Base-by-base conservation (phyloP, 2,329 filamentous ascomycete genomes). In the Exophiala sideris region DNA sequence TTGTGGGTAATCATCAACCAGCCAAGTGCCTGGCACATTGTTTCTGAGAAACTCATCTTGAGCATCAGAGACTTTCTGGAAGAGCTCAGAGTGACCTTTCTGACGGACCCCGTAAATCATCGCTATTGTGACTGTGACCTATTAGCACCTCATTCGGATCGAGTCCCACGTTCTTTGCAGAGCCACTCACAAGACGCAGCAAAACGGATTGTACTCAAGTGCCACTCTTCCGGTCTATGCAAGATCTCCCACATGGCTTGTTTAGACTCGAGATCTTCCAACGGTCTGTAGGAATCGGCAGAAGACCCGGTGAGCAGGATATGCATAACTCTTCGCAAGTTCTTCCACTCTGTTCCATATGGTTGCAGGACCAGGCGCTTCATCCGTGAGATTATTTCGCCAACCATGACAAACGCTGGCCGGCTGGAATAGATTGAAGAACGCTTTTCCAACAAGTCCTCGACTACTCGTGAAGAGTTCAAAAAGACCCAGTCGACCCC, bases 301-400 rank as follows among this genome's bases (percentile, higher is more conserved):
- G 42, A 42, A 68, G 36, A 70, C 3, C 73, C 71, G 16, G 52
- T 61, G 39, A 62, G 55, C 10, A 62, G 24, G 14, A 48, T 51
- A 34, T 62, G 59, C 14, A 62, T 58, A n/a, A 62, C 42, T 18
- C 55, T 57, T 16, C 58, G 59, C 9, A 53, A 33, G 5, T 41
- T 34, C 6, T 56, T 29, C 58, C 58, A 59, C 14, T 39, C 32
- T 16, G 52, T 41, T 11, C 47, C 51, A 38, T 60, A 60, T 1
- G 74, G 76, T 61, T 77, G 72, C 3, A 79, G 72, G 12, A 79
- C 66, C 14, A 78, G 67, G 12, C 68, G 71, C 3, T 71, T 68
- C 21, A 68, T 70, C 48, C 60, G 54, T 16, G 64, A 63, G 3
- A 70, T 45, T 38, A 67, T 63, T 18, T 68, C 64, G 5, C 60